Evolutionary conservation across 192 early-diverging fungal species (phyloP), one percentile per base, ranked within the genome.

Genomic region (Coemansia sp.): DNA sequence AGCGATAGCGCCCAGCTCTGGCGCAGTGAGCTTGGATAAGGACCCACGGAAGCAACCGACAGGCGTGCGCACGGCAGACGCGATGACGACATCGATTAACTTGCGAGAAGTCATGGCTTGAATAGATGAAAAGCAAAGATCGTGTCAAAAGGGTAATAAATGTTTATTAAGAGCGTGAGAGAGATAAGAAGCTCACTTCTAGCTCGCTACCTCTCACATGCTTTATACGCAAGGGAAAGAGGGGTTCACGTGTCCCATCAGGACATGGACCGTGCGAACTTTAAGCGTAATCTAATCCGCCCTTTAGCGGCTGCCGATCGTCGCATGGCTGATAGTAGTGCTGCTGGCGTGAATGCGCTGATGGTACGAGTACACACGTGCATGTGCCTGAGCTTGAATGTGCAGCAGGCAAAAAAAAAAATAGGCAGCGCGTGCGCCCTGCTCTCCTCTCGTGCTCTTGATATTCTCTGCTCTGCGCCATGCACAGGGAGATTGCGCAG

Each of bases 31-130:
- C 68, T 88, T 90, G 64, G 93, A 88, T 45, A 99, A 87, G 19
- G 91, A 85, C 61, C 97, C 97, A 66, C 89, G 86, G 87, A 99
- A 98, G 67, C 89, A 85, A 17, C 93, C 97, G 55, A 97, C 93
- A 37, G 97, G 95, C 10, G 97, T 98, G 68, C 97, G 89, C 53
- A 90, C 94, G 15, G 84, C 84, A 2, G 84, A 78, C 0, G 84
- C 73, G 36, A 85, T 85, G 50, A 85, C 76, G 9, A 81, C 76
- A 37, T 82, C 76, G 27, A 63, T 34, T n/a, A 85, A 41, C 29
- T 75, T 74, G 64, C 79, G 84, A 61, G 76, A 63, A 45, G 78
- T 65, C 76, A 78, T 78, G 63, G 57, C 7, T 57, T 11, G 7
- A 19, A 55, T 19, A 23, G 7, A 34, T 29, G 51, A 29, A 55